Evolutionary conservation across 179 eudicot species (phyloP), one percentile per base, ranked within the genome.

Genomic region (Spergularia azorica): DNA sequence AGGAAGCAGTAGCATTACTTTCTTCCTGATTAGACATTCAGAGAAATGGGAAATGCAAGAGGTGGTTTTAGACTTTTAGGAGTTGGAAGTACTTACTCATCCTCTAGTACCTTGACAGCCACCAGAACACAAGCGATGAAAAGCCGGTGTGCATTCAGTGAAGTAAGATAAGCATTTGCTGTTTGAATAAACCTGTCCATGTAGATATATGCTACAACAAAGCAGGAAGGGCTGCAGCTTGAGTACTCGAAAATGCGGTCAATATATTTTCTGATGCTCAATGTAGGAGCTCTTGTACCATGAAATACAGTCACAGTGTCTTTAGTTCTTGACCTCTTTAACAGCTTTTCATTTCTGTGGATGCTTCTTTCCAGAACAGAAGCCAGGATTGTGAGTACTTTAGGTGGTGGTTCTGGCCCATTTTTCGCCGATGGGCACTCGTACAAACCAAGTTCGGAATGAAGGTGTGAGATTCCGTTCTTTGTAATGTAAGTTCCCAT

Each of bases 131-230:
- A 74, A 78, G 84, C 73, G 70, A 82, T 41, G 36, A 82, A 75
- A 48, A 82, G 79, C 39, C 84, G 75, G 39, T 82, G 84, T 17
- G 48, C 81, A 51, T 82, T 82, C n/a, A 74, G 64, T 5, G 79
- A 74, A 41, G 81, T 81, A 32, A 81, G 67, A 9, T 38, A 77
- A 62, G 51, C 75, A 21, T 4, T 57, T 2, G 81, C 63, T 0
- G 36, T 50, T 17, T 69, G 55, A 43, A 81, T 50, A 61, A 81
- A 77, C 16, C 67, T 62, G 3, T 77, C 76, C 79, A 81, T 43
- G 78, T 81, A 81, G 68, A 77, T 52, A n/a, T 81, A 81, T 7
- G 84, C 84, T 4, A 72, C 79, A 63, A 81, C 79, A 64, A 81
- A 77, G 67, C 84, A 81, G 9, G 81, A 81, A 13, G 81, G 72